These are phyloP conservation scores for Lignosus rhinocerotis DNA, from an alignment of 1,284 basidiomycete genomes.

Conservation along the genomic window DNA sequence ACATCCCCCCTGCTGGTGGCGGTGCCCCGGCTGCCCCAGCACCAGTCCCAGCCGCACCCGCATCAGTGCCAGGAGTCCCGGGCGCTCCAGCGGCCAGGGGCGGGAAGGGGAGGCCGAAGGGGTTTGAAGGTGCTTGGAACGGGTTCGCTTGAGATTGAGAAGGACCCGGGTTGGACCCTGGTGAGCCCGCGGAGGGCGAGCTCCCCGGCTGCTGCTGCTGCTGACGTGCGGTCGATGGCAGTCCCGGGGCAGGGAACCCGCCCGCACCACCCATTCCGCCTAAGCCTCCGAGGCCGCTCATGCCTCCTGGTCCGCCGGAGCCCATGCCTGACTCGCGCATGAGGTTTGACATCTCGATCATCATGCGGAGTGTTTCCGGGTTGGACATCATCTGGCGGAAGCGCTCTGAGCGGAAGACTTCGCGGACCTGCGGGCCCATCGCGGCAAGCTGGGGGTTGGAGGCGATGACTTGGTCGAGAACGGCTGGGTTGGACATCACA, in stretches of 20 bases:
- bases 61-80: conserved; percentile 19
- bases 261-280: conserved; percentile 12
- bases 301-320: conserved; percentile 29
- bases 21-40: conserved; percentile 7
- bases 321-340: conserved; percentile 45
- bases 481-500: conserved; percentile 31
- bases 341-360: conserved; percentile 79
- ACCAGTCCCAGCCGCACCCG: conserved; percentile 15
- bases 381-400: conserved; percentile 86
- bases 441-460: conserved; percentile 77
- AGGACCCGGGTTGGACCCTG: conserved; percentile 2
- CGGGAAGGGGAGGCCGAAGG: conserved; percentile 26
- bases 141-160: conserved; percentile 8
- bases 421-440: conserved; percentile 81
- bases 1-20: conserved; percentile 20
- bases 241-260: conserved; percentile 62
- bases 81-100: conserved; percentile 3
- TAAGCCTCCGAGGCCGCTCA: conserved; percentile 24
- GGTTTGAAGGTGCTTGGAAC: conserved; percentile 22
- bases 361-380: conserved; percentile 74
- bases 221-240: conserved; percentile 37
- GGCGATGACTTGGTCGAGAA: conserved; percentile 84
- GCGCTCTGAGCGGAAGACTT: conserved; percentile 78
- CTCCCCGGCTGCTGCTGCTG: conserved; percentile 10
- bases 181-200: conserved; percentile 3